Evolutionary conservation across 257 asterid genomes (phyloP).

Genomic region (Voacanga thouarsii): DNA sequence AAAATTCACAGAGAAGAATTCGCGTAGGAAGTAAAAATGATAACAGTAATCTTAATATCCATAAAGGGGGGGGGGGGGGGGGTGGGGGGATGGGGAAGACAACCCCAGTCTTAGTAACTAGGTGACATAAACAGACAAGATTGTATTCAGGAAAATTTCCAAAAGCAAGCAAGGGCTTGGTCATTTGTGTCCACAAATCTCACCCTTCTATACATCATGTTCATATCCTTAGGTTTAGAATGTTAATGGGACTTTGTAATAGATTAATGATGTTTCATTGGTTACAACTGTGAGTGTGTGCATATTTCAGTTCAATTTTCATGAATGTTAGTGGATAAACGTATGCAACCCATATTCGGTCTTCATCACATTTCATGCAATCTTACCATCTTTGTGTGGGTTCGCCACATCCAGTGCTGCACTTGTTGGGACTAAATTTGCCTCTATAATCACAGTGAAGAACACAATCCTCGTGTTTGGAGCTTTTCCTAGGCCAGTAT

Average conservation of each 20-base stretch:
- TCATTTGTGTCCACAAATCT: background rate
- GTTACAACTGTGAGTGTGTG: background rate
- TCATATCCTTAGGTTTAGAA: background rate
- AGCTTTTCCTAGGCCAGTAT: constrained; percentile 82
- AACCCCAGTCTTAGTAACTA: background rate
- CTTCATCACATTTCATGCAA: background rate
- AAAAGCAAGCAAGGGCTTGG: background rate
- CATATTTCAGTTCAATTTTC: background rate
- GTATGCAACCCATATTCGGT: background rate
- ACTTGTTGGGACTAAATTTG: constrained; percentile 75
- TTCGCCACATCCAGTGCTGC: constrained; percentile 81
- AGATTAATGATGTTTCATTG: background rate
- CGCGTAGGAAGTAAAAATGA: background rate
- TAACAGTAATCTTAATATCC: background rate
- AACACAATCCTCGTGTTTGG: constrained; percentile 58
- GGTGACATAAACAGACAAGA: no score
- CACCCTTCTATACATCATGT: background rate
- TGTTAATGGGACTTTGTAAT: background rate
- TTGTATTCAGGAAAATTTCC: no score
- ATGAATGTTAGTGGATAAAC: background rate
- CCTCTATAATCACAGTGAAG: constrained; percentile 76
- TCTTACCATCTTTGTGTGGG: constrained; percentile 90
- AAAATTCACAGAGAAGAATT: background rate
- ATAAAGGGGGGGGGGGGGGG: no score
- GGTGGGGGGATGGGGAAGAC: no score